Conservation (phyloP, 2,329 filamentous ascomycete genomes). For the Amesomyces nigricolor region DNA sequence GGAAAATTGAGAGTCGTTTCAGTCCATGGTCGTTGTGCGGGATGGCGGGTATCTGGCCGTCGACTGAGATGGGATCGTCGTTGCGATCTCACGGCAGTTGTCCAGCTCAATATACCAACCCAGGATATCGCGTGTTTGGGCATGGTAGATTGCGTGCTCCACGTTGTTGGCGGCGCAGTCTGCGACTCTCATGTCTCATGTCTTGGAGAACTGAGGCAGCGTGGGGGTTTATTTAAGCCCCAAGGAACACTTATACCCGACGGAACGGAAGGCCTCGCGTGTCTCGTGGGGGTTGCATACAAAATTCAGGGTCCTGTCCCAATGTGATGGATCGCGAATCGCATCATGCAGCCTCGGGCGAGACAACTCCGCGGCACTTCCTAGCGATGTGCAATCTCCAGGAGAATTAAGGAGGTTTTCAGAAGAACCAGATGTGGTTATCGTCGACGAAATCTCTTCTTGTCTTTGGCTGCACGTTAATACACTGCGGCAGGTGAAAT, state of each 20-base stretch:
- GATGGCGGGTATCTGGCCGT: not conserved
- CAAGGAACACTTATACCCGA: not conserved
- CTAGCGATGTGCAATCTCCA: too few species aligned
- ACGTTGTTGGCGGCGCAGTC: not conserved
- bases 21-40: not conserved
- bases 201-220: not conserved
- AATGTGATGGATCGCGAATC: too few species aligned
- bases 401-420: too few species aligned
- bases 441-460: not conserved
- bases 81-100: too few species aligned
- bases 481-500: too few species aligned
- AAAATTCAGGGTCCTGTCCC: too few species aligned
- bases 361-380: too few species aligned
- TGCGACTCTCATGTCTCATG: not conserved
- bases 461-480: too few species aligned
- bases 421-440: not conserved
- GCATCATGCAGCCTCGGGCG: too few species aligned
- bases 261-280: not conserved
- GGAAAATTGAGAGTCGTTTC: not conserved
- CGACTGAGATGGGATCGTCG: too few species aligned
- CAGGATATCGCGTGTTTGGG: not conserved
- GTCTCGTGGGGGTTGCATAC: too few species aligned
- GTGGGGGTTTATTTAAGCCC: not conserved
- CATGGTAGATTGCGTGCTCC: conserved; percentile 4
- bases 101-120: not conserved